These are phyloP conservation scores for Termitomyces bulborhizus DNA, from an alignment of 768 basidiomycete genomes.

Conservation along the genomic window DNA sequence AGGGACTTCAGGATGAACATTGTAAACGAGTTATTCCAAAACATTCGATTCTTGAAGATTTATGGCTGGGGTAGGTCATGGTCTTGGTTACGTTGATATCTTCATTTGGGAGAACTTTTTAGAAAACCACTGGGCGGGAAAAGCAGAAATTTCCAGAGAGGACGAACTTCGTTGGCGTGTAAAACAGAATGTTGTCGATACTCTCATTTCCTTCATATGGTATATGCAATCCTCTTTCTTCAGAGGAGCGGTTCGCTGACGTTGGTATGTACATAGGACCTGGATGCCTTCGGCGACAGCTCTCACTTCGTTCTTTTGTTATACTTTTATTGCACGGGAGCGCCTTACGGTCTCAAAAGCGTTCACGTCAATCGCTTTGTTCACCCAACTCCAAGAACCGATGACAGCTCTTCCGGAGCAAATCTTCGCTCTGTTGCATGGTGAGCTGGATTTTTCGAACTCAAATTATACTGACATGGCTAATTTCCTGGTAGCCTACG, in stretches of 20 bases:
- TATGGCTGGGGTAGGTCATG: slow-evolving; percentile 60
- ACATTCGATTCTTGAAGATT: slow-evolving; percentile 67
- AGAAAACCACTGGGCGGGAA: slow-evolving; percentile 58
- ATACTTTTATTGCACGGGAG: slow-evolving; percentile 59
- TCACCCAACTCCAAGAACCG: slow-evolving; percentile 63
- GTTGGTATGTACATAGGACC: slow-evolving; percentile 32
- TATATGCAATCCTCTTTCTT: slow-evolving; percentile 16
- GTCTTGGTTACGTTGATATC: not conserved
- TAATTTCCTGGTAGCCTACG: slow-evolving; percentile 41
- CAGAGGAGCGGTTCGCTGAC: not conserved
- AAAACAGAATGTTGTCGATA: slow-evolving; percentile 54
- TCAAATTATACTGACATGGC: not conserved
- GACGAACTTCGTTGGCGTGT: slow-evolving; percentile 64
- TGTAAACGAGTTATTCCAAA: slow-evolving; percentile 74
- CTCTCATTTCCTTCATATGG: slow-evolving; percentile 66
- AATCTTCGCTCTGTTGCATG: slow-evolving; percentile 58
- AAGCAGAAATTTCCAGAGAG: slow-evolving; percentile 48
- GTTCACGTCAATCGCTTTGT: slow-evolving; percentile 75
- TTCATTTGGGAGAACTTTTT: not conserved
- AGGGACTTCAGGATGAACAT: slow-evolving; percentile 63
- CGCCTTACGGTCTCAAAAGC: slow-evolving; percentile 73
- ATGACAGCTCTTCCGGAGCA: slow-evolving; percentile 61
- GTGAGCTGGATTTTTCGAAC: slow-evolving; percentile 23
- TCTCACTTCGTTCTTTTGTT: slow-evolving; percentile 56
- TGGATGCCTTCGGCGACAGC: slow-evolving; percentile 73